Conservation (phyloP, 2,329 filamentous ascomycete species). For the Penicillium decumbens region DNA sequence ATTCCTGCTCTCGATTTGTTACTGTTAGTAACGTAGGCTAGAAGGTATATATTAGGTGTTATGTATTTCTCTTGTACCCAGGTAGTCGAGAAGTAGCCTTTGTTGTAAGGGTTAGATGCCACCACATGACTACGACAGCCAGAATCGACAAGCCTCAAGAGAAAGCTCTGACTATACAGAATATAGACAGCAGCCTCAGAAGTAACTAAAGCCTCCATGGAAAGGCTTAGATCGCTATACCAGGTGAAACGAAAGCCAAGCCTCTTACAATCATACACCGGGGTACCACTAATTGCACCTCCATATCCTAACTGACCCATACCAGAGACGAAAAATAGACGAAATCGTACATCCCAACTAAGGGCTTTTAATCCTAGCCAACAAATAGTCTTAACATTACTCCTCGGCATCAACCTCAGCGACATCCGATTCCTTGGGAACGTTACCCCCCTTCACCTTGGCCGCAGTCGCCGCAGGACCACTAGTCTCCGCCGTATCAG, state of each 20-base stretch:
- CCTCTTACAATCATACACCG: not conserved
- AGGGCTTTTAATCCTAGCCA: not conserved
- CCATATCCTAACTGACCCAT: not conserved
- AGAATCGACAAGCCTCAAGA: not conserved
- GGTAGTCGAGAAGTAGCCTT: not conserved
- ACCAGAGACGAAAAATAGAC: not conserved
- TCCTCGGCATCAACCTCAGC: conserved; percentile 34
- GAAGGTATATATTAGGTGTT: conserved; percentile 15
- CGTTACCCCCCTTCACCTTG: conserved; percentile 29
- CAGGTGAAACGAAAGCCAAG: not conserved
- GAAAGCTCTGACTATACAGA: not conserved
- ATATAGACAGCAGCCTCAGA: not conserved
- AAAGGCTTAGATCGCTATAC: not conserved
- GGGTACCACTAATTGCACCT: not conserved
- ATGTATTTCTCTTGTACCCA: not conserved
- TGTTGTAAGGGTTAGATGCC: not conserved
- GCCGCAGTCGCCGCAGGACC: conserved; percentile 32
- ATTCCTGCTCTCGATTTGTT: conserved; percentile 5
- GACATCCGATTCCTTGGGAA: conserved; percentile 28
- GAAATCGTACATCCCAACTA: conserved; percentile 1
- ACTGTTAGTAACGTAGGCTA: conserved; percentile 11
- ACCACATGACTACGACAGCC: not conserved
- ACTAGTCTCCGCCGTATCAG: conserved; percentile 31
- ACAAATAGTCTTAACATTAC: conserved; percentile 8
- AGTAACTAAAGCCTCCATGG: not conserved